phyloP scores from a whole-genome alignment of 257 asterid species.

The Penstemon eatonii region DNA sequence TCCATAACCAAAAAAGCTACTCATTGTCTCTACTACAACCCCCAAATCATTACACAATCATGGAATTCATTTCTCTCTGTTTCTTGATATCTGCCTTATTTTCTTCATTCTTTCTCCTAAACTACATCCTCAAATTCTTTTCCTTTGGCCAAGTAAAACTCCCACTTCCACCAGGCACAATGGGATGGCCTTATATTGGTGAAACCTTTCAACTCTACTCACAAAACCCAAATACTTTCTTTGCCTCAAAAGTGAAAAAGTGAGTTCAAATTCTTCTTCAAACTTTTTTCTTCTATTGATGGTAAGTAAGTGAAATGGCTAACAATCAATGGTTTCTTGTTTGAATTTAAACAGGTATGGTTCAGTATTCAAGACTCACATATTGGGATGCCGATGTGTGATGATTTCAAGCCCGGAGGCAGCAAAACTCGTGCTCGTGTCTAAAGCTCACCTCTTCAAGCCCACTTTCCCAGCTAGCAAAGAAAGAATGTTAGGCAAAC shows the following conservation, averaged over 20 bases:
- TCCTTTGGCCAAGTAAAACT: slow-evolving; percentile 36
- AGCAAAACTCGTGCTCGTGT: slow-evolving; percentile 57
- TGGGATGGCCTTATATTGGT: slow-evolving; percentile 85
- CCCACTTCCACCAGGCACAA: slow-evolving; percentile 79
- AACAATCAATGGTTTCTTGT: background rate
- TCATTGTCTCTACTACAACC: background rate
- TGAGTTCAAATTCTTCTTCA: slow-evolving; percentile 30
- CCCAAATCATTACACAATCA: slow-evolving; percentile 25
- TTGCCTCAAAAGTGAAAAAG: slow-evolving; percentile 73
- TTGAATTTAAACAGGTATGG: slow-evolving; percentile 54
- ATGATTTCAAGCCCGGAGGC: slow-evolving; percentile 83
- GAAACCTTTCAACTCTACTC: slow-evolving; percentile 83
- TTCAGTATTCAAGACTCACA: slow-evolving; percentile 72
- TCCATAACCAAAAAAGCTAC: background rate
- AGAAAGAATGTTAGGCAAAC: slow-evolving; percentile 75
- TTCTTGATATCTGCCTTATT: slow-evolving; percentile 26
- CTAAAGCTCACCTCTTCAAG: slow-evolving; percentile 70
- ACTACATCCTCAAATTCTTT: slow-evolving; percentile 30
- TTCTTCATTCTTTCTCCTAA: slow-evolving; percentile 23
- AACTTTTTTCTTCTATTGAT: background rate
- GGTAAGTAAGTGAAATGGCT: no score
- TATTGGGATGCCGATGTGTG: slow-evolving; percentile 73
- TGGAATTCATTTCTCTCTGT: slow-evolving; percentile 46
- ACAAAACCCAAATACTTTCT: slow-evolving; percentile 71
- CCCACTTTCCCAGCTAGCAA: slow-evolving; percentile 88